Evolutionary conservation across 805 yeast genomes (phyloP), one percentile per base, ranked within the genome.

Genomic region (Cyberlindnera japonica): DNA sequence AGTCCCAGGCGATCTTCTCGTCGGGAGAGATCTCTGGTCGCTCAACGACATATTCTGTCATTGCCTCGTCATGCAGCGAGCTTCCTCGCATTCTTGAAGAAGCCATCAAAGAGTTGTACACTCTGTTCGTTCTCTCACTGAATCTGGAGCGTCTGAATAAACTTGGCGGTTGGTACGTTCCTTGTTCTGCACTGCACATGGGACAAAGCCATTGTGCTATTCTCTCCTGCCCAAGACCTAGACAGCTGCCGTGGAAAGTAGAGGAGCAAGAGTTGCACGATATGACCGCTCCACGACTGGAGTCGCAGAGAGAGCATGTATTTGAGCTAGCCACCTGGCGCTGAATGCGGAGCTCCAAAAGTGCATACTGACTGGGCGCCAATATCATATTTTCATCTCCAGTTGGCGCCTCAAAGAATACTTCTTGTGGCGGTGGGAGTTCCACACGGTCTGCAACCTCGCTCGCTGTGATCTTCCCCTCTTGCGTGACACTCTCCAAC

Each of bases 171-270:
- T 41, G 39, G 33, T 32, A 19, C n/a, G 37, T 21, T 40, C 69
- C 52, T 12, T 72, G 77, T 23, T 58, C 61, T 40, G 57, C 54
- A 41, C 70, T 76, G 49, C 80, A 74, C 44, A 71, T 63, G n/a
- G 79, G 79, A 50, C 80, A 74, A 42, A 57, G 57, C 79, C 78
- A 73, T 13, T 45, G 56, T 5, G 40, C 52, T 5, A 42, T 17
- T 25, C 42, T 23, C n/a, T 31, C 32, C 28, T 42, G 49, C 1
- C 46, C 33, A 1, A 62, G 29, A 3, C 72, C 74, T 14, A 73
- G 54, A 44, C 78, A 73, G 6, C 44, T 33, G 16, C 50, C 53
- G 47, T 73, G 78, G 50, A 69, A 71, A 3, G 56, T 49, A 4
- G 68, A 59, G 3, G 65, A 64, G 40, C 76, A 71, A 5, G 49